These are phyloP conservation scores for Trichoderma polysporum DNA, from an alignment of 2,329 filamentous ascomycete genomes.

Conservation along the genomic window DNA sequence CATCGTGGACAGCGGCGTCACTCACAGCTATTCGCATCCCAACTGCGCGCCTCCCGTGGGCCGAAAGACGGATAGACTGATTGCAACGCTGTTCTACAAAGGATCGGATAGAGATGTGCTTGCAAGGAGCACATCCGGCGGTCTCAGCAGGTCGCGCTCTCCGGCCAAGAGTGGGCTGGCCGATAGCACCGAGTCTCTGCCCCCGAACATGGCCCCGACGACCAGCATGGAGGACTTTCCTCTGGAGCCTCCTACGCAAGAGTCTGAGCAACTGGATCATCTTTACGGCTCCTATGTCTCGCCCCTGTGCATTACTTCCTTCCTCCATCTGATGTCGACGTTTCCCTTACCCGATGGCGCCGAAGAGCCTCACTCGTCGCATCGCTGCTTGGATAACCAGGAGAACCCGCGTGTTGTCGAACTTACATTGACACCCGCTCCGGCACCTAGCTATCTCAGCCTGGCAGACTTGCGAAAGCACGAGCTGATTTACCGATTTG, in stretches of 20 bases:
- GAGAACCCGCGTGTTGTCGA: constrained; percentile 65
- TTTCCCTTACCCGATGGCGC: constrained; percentile 56
- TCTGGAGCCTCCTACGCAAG: constrained; percentile 56
- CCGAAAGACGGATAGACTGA: constrained; percentile 49
- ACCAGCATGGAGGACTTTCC: constrained; percentile 59
- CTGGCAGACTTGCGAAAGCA: constrained; percentile 73
- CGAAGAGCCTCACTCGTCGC: constrained; percentile 58
- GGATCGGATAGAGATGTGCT: constrained; percentile 37
- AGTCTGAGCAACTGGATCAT: constrained; percentile 60
- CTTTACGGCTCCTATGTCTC: constrained; percentile 66
- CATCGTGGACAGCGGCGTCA: constrained; percentile 62
- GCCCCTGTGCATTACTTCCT: constrained; percentile 63
- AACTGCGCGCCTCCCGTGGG: constrained; percentile 59
- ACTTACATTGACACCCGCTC: constrained; percentile 61
- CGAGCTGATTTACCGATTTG: constrained; percentile 78
- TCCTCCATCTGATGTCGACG: constrained; percentile 64
- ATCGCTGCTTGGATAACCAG: constrained; percentile 63
- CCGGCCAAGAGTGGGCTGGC: constrained; percentile 31
- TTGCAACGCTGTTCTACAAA: constrained; percentile 66
- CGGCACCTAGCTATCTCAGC: constrained; percentile 61
- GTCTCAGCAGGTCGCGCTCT: constrained; percentile 26
- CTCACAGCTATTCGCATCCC: constrained; percentile 61
- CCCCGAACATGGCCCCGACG: constrained; percentile 59
- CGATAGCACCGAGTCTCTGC: constrained; percentile 40
- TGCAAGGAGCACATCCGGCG: constrained; percentile 31